Evolutionary conservation across 2,329 filamentous ascomycete genomes (phyloP).

Genomic region (Trichophyton equinum): DNA sequence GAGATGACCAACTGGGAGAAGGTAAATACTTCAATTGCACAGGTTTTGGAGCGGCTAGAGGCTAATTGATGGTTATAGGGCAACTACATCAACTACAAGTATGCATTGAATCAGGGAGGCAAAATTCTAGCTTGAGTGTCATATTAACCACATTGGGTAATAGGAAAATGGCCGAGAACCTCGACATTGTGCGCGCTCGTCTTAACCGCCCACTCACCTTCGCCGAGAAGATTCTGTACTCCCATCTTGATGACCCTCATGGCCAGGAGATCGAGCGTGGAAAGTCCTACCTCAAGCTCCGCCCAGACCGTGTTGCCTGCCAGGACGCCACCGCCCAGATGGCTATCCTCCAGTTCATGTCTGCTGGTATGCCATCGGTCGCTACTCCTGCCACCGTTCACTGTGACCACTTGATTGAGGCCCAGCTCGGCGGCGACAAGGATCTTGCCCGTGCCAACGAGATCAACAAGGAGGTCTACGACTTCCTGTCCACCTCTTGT

Average conservation of each 20-base stretch:
- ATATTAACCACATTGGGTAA: not conserved
- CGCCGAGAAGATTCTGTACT: conserved; percentile 98
- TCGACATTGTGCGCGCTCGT: conserved; percentile 74
- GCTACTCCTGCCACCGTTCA: conserved; percentile 93
- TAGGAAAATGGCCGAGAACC: conserved; percentile 98
- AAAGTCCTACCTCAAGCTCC: conserved; percentile 87
- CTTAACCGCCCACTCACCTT: conserved; percentile 89
- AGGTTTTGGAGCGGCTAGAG: not conserved
- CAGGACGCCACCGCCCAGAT: conserved; percentile 99
- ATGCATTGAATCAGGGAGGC: conserved; percentile 13
- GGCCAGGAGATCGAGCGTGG: conserved; percentile 94
- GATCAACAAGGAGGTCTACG: conserved; percentile 99
- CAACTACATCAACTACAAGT: conserved; percentile 95
- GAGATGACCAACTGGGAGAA: conserved; percentile 96
- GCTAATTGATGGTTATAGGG: conserved; percentile 29
- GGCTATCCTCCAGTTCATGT: conserved; percentile 99
- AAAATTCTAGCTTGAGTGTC: not conserved
- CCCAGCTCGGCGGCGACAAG: conserved; percentile 82
- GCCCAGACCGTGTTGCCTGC: conserved; percentile 94
- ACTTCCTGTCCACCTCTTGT: conserved; percentile 86
- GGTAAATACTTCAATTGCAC: conserved; percentile 25
- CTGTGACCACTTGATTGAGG: conserved; percentile 99
- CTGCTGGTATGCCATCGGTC: conserved; percentile 87
- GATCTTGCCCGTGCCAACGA: conserved; percentile 81
- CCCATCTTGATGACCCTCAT: conserved; percentile 92